Percentiles rank a stretch among this genome's conserved stretches.
Conservation (phyloP, 2,329 filamentous ascomycete genomes). For the Chaetomium sp. region DNA sequence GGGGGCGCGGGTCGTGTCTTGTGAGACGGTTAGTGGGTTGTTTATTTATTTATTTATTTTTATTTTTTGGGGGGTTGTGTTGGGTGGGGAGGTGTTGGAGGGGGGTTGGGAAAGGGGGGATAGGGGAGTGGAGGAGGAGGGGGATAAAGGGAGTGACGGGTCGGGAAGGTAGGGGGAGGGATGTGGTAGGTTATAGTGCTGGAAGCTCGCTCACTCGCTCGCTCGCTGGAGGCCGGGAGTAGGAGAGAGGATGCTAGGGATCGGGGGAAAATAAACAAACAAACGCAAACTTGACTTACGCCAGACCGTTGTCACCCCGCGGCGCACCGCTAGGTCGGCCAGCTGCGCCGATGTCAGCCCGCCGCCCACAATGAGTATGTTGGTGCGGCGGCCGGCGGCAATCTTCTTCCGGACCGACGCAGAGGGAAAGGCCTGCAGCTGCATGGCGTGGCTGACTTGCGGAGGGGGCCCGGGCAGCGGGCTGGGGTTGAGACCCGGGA, state of each 20-base stretch:
- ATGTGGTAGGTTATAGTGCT: no score
- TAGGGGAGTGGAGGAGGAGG: no score
- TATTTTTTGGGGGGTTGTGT: no score
- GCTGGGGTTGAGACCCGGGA: constrained; percentile 8
- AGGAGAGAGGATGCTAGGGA: no score
- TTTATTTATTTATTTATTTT: background rate
- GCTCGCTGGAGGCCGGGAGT: no score
- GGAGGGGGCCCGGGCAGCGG: constrained; percentile 15
- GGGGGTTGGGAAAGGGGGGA: no score
- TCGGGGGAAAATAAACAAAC: background rate
- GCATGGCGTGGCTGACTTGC: constrained; percentile 65
- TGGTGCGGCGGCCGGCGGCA: constrained; percentile 51
- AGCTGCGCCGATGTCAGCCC: constrained; percentile 77
- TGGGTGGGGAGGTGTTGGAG: no score
- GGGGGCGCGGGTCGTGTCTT: constrained; percentile 46
- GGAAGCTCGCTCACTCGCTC: no score
- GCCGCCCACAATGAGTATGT: constrained; percentile 71
- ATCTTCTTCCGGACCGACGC: constrained; percentile 56
- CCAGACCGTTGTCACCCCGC: constrained; percentile 68
- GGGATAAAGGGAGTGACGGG: no score
- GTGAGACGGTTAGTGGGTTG: no score
- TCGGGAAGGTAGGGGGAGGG: no score
- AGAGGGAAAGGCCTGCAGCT: constrained; percentile 62
- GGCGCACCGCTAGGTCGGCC: constrained; percentile 64
- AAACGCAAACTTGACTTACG: constrained; percentile 31